phyloP scores from a whole-genome alignment of 305 asterid species.

The Fraxinus greggii region DNA sequence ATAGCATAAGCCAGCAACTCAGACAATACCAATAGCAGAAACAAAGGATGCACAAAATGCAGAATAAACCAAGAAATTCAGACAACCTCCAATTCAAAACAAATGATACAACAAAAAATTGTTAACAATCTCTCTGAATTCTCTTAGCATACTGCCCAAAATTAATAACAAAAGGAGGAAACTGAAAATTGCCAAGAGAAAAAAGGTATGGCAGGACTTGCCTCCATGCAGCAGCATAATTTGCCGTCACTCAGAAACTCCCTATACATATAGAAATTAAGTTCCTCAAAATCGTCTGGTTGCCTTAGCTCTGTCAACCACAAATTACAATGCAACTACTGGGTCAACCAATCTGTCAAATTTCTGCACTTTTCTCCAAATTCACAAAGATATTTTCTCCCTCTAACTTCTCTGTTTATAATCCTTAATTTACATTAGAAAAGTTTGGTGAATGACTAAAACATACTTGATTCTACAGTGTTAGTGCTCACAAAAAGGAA shows the following conservation, averaged over 20 bases:
- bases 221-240: slow-evolving; percentile 42
- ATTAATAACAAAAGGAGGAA: slow-evolving; percentile 31
- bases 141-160: slow-evolving; percentile 51
- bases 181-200: slow-evolving; percentile 41
- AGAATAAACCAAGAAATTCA: neutral
- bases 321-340: slow-evolving; percentile 35
- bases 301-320: slow-evolving; percentile 29
- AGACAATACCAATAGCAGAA: neutral
- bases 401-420: slow-evolving; percentile 38
- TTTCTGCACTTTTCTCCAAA: slow-evolving; percentile 36
- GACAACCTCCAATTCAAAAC: slow-evolving; percentile 9
- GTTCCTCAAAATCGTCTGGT: slow-evolving; percentile 42
- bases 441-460: slow-evolving; percentile 49
- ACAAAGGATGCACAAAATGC: neutral
- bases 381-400: slow-evolving; percentile 34
- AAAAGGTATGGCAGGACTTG: slow-evolving; percentile 24
- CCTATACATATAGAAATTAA: slow-evolving; percentile 41
- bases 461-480: slow-evolving; percentile 48
- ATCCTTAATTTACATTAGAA: slow-evolving; percentile 65
- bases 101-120: slow-evolving; percentile 45
- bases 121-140: slow-evolving; percentile 32
- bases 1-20: neutral
- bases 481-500: slow-evolving; percentile 54
- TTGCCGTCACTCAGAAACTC: slow-evolving; percentile 36
- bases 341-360: slow-evolving; percentile 40